Percentiles rank a stretch among this genome's conserved stretches.
Evolutionary conservation across 2,329 filamentous ascomycete genomes (phyloP).

Genomic region (Cladosporium sp.): DNA sequence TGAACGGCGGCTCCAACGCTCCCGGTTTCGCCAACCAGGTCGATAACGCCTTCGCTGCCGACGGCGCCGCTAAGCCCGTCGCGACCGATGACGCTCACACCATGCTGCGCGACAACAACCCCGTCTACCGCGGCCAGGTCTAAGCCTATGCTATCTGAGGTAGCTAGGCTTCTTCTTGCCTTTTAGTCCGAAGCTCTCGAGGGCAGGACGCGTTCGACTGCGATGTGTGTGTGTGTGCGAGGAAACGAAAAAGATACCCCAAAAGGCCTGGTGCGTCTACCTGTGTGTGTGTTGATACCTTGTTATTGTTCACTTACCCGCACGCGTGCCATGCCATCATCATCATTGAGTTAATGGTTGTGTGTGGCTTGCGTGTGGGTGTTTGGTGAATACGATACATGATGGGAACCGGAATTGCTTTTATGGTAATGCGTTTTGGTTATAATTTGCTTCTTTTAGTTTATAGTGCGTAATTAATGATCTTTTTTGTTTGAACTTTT

Average conservation of each 20-base stretch:
- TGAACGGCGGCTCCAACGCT: constrained; percentile 21
- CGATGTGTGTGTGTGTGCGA: constrained; percentile 35
- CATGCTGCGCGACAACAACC: constrained; percentile 39
- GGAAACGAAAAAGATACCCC: constrained; percentile 24
- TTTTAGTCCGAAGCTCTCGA: too few relatives aligned
- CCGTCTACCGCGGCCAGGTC: constrained; percentile 37
- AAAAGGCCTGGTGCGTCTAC: constrained; percentile 19
- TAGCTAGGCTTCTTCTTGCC: too few relatives aligned
- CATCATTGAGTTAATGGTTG: background rate
- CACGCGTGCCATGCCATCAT: too few relatives aligned
- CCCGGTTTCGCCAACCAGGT: constrained; percentile 41
- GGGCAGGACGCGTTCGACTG: constrained; percentile 40
- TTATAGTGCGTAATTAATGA: constrained; percentile 4
- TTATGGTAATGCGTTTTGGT: background rate
- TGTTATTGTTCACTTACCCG: too few relatives aligned
- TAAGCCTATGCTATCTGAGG: constrained; percentile 35
- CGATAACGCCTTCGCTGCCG: constrained; percentile 35
- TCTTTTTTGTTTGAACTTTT: background rate
- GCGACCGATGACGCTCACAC: constrained; percentile 29
- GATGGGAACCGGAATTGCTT: background rate
- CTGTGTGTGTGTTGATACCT: background rate
- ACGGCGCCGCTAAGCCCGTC: constrained; percentile 17
- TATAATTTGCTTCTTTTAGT: background rate
- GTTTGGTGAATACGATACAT: background rate
- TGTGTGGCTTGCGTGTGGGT: background rate